Base-by-base conservation (phyloP, 2,329 filamentous ascomycete species). In the Emergomyces africanus region DNA sequence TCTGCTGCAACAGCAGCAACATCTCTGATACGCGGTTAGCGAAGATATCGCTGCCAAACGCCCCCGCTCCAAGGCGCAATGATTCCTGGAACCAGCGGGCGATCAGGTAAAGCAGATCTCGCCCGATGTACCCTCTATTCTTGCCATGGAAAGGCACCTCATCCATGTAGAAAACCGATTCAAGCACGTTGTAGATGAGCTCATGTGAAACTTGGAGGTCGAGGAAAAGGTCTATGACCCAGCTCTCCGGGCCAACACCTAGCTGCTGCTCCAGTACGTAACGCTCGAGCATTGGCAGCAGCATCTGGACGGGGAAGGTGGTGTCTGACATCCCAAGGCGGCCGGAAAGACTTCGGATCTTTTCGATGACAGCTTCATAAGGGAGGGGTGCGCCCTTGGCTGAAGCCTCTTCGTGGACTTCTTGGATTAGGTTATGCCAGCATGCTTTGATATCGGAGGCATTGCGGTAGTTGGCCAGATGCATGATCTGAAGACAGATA, bases 401-500 rank as follows among this genome's bases (percentile, higher is more conserved):
- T 2, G 77, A 72, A 20, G 80, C 82, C 60, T 78, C 75, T 57
- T 74, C 76, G 68, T 92, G 87, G 5, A 85, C 83, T 63, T 85
- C 81, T 60, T 88, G 81, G 62, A 99, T 84, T 23, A 96, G 79
- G 66, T 86, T 86, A 68, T 85, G 81, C 94, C 94, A 99, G 3
- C 90, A 95, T 46, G 85, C 80, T 58, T 82, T 81, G 66, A 99
- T 94, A 63, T 94, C 88, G 48, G 88, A 85, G 1, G 89, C 81
- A 67, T 92, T 95, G 66, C 92, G 87, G 77, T 95, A 89, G 72
- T 97, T 90, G 51, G 92, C 92, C 0, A 87, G 83, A 71, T 95
- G 87, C 77, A 91, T 97, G 68, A 99, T 96, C 61, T 92, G 80
- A 9, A 99, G 82, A 70, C 89, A 96, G 56, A 99, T 82, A 70